A percentile compares a stretch with the other conserved stretches of the same genome.
phyloP scores from a whole-genome alignment of 345 rosid species.

The Sonneratia caseolaris region DNA sequence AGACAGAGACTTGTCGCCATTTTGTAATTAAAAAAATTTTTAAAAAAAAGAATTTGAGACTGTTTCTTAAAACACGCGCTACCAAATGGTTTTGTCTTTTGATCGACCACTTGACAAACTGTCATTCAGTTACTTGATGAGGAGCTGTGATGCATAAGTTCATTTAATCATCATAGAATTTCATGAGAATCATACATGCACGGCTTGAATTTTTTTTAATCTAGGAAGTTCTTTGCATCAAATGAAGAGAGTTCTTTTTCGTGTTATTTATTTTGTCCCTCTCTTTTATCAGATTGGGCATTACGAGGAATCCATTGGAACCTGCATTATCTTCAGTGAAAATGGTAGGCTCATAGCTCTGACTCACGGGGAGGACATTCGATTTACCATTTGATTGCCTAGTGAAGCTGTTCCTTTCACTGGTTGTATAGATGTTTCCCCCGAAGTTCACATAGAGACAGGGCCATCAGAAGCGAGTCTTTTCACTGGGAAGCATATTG shows the following conservation, averaged over 20 bases:
- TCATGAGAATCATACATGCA: background rate
- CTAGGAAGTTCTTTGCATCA: background rate
- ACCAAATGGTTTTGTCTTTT: background rate
- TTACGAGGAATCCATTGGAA: constrained; percentile 56
- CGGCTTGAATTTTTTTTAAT: background rate
- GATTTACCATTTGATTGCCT: background rate
- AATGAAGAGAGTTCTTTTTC: background rate
- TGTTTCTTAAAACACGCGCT: background rate
- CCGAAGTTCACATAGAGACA: constrained; percentile 30
- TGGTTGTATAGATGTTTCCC: constrained; percentile 22
- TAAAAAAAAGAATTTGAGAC: background rate
- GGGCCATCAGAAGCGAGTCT: constrained; percentile 42
- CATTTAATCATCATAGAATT: background rate
- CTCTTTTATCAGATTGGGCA: constrained; percentile 35
- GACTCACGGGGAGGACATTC: background rate
- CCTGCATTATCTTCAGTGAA: constrained; percentile 40
- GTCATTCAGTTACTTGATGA: background rate
- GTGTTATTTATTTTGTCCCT: background rate
- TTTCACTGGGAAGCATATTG: constrained; percentile 23
- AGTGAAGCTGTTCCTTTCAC: background rate
- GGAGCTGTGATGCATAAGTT: background rate
- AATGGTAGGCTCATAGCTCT: constrained; percentile 17
- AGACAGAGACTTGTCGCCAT: background rate
- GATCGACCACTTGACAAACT: background rate
- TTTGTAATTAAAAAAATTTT: background rate